Evolutionary conservation across 2,329 filamentous ascomycete genomes (phyloP).

Genomic region (Metarhizium rileyi): DNA sequence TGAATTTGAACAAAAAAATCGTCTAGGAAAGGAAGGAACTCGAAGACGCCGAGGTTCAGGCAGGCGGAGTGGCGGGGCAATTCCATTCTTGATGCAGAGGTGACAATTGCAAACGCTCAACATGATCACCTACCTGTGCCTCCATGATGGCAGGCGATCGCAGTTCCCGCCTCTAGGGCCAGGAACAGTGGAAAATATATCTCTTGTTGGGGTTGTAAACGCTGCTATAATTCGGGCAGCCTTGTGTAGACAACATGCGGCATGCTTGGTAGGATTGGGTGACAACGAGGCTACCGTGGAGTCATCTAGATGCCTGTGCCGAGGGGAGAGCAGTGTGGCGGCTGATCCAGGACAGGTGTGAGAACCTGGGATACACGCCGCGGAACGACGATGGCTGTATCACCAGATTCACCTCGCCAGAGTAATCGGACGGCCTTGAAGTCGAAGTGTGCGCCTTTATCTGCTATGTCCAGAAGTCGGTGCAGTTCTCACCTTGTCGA

Average conservation of each 20-base stretch:
- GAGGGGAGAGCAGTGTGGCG: slow-evolving; percentile 9
- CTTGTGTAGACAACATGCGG: slow-evolving; percentile 30
- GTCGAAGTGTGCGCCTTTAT: slow-evolving; percentile 26
- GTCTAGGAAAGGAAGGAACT: neutral
- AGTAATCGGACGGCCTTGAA: slow-evolving; percentile 1
- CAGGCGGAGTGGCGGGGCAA: neutral
- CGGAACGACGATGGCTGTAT: neutral
- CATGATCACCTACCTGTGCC: slow-evolving; percentile 32
- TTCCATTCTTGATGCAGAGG: neutral
- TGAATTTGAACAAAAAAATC: neutral
- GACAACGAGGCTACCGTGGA: slow-evolving; percentile 29
- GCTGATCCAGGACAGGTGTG: slow-evolving; percentile 11
- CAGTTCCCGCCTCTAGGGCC: slow-evolving; percentile 5
- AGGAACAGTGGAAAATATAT: slow-evolving; percentile 6
- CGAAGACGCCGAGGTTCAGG: neutral
- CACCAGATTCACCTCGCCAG: slow-evolving; percentile 1
- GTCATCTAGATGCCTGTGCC: slow-evolving; percentile 25
- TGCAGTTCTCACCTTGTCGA: slow-evolving; percentile 25
- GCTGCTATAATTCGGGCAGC: slow-evolving; percentile 37
- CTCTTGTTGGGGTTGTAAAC: slow-evolving; percentile 14
- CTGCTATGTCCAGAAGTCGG: slow-evolving; percentile 30
- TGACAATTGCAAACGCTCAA: neutral
- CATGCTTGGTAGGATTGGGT: slow-evolving; percentile 27
- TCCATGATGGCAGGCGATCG: slow-evolving; percentile 28
- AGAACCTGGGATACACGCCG: slow-evolving; percentile 2